These are phyloP conservation scores for Aspergillus quadricinctus DNA, from an alignment of 2,329 filamentous ascomycete species.

Conservation along the genomic window DNA sequence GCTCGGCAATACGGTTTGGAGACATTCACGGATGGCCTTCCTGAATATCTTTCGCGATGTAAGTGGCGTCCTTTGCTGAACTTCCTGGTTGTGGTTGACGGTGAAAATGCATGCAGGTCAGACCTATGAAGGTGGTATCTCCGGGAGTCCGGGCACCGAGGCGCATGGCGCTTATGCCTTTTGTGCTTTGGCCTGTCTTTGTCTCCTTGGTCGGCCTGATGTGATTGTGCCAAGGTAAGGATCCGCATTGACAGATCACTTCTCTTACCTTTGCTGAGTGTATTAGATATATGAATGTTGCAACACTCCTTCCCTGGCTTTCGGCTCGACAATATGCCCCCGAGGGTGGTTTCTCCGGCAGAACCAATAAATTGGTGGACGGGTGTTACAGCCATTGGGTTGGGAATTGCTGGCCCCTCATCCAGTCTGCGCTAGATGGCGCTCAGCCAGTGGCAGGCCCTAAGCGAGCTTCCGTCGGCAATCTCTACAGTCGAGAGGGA, in stretches of 20 bases:
- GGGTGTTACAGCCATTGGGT: constrained; percentile 99
- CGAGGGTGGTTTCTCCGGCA: constrained; percentile 87
- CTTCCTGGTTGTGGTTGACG: constrained; percentile 10
- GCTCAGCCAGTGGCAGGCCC: constrained; percentile 30
- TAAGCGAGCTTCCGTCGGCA: constrained; percentile 23
- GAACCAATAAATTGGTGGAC: constrained; percentile 96
- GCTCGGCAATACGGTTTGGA: constrained; percentile 59
- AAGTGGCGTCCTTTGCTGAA: constrained; percentile 36
- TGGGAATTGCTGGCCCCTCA: constrained; percentile 85
- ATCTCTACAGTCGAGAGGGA: constrained; percentile 74
- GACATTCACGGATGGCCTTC: constrained; percentile 67
- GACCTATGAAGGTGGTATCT: constrained; percentile 92
- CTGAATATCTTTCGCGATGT: constrained; percentile 77
- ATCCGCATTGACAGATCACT: constrained; percentile 3
- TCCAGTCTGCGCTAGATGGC: constrained; percentile 71
- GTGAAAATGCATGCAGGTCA: constrained; percentile 56
- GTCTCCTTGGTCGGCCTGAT: constrained; percentile 76
- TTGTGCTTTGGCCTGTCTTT: constrained; percentile 83
- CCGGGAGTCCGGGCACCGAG: constrained; percentile 77
- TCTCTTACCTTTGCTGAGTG: constrained; percentile 10
- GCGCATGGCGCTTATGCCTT: constrained; percentile 97
- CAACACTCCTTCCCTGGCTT: constrained; percentile 77
- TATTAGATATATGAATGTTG: constrained; percentile 68
- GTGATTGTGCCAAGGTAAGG: constrained; percentile 67
- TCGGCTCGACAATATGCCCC: constrained; percentile 84